Evolutionary conservation across 805 yeast species (phyloP).

Genomic region (Kodamaea jinghongensis): DNA sequence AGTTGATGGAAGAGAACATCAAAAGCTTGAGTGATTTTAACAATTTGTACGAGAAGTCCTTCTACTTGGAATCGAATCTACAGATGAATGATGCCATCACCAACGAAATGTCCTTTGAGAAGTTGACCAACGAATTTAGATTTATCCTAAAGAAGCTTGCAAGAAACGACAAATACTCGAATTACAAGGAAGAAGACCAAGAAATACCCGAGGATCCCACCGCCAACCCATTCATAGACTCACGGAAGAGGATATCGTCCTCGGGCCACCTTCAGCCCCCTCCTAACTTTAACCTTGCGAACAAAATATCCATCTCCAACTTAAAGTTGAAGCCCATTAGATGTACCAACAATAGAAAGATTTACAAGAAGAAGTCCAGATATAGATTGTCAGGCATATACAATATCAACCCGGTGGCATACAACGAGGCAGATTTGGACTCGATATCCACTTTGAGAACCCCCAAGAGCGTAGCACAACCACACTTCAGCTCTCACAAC

Average conservation of each 20-base stretch:
- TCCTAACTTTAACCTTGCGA: not conserved
- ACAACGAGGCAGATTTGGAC: conserved; percentile 6
- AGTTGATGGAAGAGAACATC: conserved; percentile 22
- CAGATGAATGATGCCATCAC: conserved; percentile 30
- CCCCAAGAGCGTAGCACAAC: not conserved
- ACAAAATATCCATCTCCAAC: conserved; percentile 30
- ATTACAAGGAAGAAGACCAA: not conserved
- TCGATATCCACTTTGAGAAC: conserved; percentile 1
- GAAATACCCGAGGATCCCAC: not conserved
- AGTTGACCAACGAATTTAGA: conserved; percentile 27
- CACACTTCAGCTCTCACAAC: conserved; percentile 5
- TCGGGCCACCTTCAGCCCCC: not conserved
- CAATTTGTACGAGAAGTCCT: conserved; percentile 30
- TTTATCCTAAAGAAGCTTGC: conserved; percentile 20
- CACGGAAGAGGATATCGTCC: not conserved
- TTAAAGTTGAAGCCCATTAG: conserved; percentile 40
- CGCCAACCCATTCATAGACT: conserved; percentile 7
- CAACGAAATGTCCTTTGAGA: conserved; percentile 29
- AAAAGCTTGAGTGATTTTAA: conserved; percentile 23
- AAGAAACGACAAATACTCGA: conserved; percentile 11
- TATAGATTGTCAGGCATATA: conserved; percentile 38
- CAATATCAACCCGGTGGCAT: conserved; percentile 34
- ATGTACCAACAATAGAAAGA: conserved; percentile 27
- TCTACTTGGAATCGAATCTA: conserved; percentile 33
- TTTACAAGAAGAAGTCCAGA: conserved; percentile 40